Percentiles rank a stretch among this genome's conserved stretches.
These are phyloP conservation scores for Coemansia asiatica DNA, from an alignment of 192 early-diverging fungal species.

Conservation along the genomic window DNA sequence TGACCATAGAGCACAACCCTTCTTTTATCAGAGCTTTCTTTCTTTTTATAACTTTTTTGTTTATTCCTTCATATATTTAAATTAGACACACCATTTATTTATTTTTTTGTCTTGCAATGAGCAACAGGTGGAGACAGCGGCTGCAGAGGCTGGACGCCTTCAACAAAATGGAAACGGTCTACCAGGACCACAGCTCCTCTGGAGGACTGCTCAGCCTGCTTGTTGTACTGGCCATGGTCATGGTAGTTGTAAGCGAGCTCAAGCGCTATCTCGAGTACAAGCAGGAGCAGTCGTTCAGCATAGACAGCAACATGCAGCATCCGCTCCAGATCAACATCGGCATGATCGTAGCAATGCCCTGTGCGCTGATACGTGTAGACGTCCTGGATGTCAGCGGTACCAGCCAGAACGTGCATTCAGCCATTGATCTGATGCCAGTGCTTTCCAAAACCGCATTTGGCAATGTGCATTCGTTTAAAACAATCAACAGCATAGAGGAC, in stretches of 20 bases:
- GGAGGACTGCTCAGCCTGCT: slow-evolving; percentile 77
- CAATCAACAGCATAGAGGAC: slow-evolving; percentile 3
- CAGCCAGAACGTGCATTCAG: slow-evolving; percentile 12
- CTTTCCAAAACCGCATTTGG: not conserved
- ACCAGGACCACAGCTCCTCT: slow-evolving; percentile 68
- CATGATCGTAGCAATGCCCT: slow-evolving; percentile 85
- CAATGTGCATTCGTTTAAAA: not conserved
- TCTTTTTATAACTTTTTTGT: not conserved
- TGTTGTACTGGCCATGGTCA: slow-evolving; percentile 64
- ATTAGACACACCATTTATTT: not conserved
- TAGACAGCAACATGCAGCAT: slow-evolving; percentile 67
- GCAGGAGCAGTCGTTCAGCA: slow-evolving; percentile 76
- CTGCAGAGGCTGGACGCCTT: slow-evolving; percentile 72
- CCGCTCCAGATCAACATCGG: slow-evolving; percentile 82
- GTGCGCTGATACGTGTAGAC: slow-evolving; percentile 54
- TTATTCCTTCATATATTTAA: too few species aligned
- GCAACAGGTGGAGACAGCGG: slow-evolving; percentile 6
- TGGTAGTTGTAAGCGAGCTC: slow-evolving; percentile 71
- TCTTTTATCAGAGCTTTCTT: too few species aligned
- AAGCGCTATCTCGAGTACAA: slow-evolving; percentile 61
- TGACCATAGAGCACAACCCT: too few species aligned
- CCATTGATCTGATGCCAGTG: slow-evolving; percentile 12
- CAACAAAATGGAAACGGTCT: slow-evolving; percentile 81
- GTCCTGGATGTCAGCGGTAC: slow-evolving; percentile 44
- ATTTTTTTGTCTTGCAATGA: slow-evolving; percentile 1